Percentiles rank a stretch among this genome's conserved stretches.
phyloP scores from a whole-genome alignment of 2,329 filamentous ascomycete genomes.

The Mycosphaerella arachidis region DNA sequence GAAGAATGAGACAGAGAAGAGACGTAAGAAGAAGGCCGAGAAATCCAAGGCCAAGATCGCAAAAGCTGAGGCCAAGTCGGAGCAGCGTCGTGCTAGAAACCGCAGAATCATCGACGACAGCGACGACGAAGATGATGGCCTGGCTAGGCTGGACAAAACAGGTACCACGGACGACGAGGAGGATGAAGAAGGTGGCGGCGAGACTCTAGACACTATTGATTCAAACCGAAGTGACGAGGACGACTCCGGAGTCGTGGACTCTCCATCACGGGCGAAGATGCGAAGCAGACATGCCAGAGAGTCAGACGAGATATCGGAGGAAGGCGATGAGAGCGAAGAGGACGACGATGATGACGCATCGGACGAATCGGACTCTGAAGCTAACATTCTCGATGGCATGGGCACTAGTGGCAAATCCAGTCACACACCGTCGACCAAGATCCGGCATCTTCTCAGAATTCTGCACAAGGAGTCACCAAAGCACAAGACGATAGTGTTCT shows the following conservation, averaged over 20 bases:
- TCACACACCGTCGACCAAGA: constrained; percentile 78
- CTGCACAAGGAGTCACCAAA: constrained; percentile 70
- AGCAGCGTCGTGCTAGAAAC: constrained; percentile 39
- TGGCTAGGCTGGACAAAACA: constrained; percentile 56
- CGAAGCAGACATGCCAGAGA: constrained; percentile 1
- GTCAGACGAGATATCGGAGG: constrained; percentile 35
- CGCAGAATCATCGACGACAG: constrained; percentile 60
- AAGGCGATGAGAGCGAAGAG: constrained; percentile 46
- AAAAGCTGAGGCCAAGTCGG: constrained; percentile 29
- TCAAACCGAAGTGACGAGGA: constrained; percentile 58
- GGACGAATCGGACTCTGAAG: constrained; percentile 40
- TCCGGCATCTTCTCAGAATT: constrained; percentile 76
- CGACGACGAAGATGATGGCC: constrained; percentile 56
- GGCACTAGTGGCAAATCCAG: constrained; percentile 27
- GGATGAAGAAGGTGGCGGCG: constrained; percentile 79
- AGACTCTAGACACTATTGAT: constrained; percentile 70
- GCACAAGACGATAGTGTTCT: constrained; percentile 98
- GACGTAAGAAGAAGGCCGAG: constrained; percentile 24
- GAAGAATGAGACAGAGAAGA: constrained; percentile 44
- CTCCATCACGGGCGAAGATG: constrained; percentile 28
- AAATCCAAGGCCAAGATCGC: constrained; percentile 12
- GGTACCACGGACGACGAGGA: constrained; percentile 86
- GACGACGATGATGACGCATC: constrained; percentile 37
- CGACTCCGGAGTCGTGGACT: constrained; percentile 43
- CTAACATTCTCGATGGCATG: constrained; percentile 19